A percentile compares a stretch with the other conserved stretches of the same genome.
phyloP scores from a whole-genome alignment of 108 stramenopile species.

The Discostella stelligeroides region DNA sequence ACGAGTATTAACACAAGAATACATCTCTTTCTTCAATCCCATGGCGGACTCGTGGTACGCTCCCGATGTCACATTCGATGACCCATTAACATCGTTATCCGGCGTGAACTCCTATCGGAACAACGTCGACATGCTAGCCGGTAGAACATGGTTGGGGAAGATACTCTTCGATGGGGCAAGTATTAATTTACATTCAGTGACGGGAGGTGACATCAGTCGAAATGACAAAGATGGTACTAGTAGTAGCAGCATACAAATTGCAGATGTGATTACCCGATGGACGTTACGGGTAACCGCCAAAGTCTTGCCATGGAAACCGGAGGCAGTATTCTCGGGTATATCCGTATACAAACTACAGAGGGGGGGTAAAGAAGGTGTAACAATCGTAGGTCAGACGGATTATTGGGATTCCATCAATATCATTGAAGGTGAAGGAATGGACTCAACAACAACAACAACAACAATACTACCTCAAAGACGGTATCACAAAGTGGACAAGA shows the following conservation, averaged over 20 bases:
- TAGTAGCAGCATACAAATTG: slow-evolving; percentile 33
- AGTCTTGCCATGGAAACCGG: slow-evolving; percentile 90
- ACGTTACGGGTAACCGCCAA: slow-evolving; percentile 87
- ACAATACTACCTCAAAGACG: slow-evolving; percentile 23
- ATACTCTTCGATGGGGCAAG: slow-evolving; percentile 88
- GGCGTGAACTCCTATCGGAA: slow-evolving; percentile 86
- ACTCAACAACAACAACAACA: background rate
- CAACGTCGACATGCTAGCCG: slow-evolving; percentile 95
- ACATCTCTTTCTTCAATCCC: slow-evolving; percentile 91
- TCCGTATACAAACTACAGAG: slow-evolving; percentile 83
- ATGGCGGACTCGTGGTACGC: slow-evolving; percentile 88
- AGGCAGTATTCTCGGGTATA: slow-evolving; percentile 91
- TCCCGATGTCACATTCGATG: slow-evolving; percentile 72
- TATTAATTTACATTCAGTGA: slow-evolving; percentile 86
- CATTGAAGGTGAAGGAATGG: too few relatives aligned
- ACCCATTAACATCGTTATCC: slow-evolving; percentile 84
- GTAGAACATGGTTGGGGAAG: slow-evolving; percentile 81
- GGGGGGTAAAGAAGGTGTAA: slow-evolving; percentile 60
- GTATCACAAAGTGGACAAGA: slow-evolving; percentile 70
- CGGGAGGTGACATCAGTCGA: slow-evolving; percentile 63
- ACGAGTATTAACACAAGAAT: slow-evolving; percentile 79
- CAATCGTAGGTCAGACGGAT: slow-evolving; percentile 80
- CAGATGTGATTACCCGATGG: slow-evolving; percentile 87
- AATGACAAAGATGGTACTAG: background rate
- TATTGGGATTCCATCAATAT: slow-evolving; percentile 97